Conservation (phyloP, 2,329 filamentous ascomycete genomes). For the Hypoxylon rubiginosum region DNA sequence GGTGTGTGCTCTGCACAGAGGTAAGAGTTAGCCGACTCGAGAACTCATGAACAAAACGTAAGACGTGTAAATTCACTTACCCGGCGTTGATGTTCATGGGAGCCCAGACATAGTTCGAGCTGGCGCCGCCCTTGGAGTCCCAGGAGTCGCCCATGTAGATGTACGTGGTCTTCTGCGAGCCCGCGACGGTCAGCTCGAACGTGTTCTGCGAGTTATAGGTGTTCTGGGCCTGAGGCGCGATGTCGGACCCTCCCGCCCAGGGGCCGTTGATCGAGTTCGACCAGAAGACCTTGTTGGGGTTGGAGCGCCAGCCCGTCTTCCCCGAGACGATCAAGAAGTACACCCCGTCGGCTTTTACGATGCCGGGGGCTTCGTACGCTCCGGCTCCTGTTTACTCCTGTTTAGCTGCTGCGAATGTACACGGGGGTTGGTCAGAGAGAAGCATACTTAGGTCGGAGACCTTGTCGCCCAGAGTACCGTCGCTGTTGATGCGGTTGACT, state of each 20-base stretch:
- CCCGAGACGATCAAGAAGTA: constrained; percentile 56
- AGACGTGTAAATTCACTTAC: constrained; percentile 36
- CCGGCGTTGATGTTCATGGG: constrained; percentile 54
- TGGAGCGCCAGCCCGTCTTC: constrained; percentile 55
- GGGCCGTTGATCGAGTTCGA: constrained; percentile 51
- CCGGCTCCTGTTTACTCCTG: constrained; percentile 44
- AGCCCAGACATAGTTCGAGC: constrained; percentile 57
- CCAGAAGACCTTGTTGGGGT: constrained; percentile 56
- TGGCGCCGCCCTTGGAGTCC: constrained; percentile 53
- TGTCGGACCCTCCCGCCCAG: constrained; percentile 53
- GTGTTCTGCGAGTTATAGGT: constrained; percentile 57
- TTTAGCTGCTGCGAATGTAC: constrained; percentile 6
- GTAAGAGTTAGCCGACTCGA: constrained; percentile 5
- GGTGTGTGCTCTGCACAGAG: constrained; percentile 45
- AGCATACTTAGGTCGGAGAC: constrained; percentile 48
- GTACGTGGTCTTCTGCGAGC: constrained; percentile 52
- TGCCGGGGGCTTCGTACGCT: constrained; percentile 55
- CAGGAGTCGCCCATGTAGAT: constrained; percentile 57
- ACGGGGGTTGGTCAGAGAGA: background rate
- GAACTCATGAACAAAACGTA: background rate
- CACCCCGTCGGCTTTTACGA: constrained; percentile 52
- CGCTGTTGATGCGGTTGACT: constrained; percentile 55
- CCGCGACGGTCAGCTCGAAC: constrained; percentile 53
- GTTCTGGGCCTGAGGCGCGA: constrained; percentile 53
- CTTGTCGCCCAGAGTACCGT: constrained; percentile 53